These are phyloP conservation scores for Dendrothele bispora DNA, from an alignment of 768 basidiomycete genomes.

Conservation along the genomic window DNA sequence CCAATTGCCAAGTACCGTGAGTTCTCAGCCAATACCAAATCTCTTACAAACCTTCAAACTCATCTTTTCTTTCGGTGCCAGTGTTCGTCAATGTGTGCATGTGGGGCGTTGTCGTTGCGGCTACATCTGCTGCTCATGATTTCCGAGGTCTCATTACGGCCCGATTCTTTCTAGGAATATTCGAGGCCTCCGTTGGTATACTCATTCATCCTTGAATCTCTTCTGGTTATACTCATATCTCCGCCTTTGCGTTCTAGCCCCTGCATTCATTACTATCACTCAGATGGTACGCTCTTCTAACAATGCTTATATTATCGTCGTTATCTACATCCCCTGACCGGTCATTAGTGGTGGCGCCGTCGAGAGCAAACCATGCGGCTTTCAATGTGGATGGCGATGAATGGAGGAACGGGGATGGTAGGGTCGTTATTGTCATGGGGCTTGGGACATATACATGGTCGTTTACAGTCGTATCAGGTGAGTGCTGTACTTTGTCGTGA, in stretches of 20 bases:
- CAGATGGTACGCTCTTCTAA: constrained; percentile 34
- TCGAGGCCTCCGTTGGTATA: constrained; percentile 47
- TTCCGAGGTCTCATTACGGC: constrained; percentile 40
- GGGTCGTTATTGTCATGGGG: constrained; percentile 45
- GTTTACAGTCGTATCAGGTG: constrained; percentile 40
- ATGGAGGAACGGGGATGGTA: constrained; percentile 41
- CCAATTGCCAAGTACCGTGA: constrained; percentile 39
- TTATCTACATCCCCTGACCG: background rate
- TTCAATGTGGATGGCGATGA: constrained; percentile 43
- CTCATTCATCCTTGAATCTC: constrained; percentile 8
- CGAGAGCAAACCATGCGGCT: constrained; percentile 44
- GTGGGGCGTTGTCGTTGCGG: constrained; percentile 41
- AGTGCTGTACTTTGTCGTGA: constrained; percentile 17
- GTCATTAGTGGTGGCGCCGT: constrained; percentile 43
- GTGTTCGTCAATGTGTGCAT: constrained; percentile 39
- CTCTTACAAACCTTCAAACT: too few relatives aligned
- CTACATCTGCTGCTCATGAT: constrained; percentile 36
- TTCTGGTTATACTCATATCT: background rate
- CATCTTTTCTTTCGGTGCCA: too few relatives aligned
- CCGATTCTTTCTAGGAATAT: constrained; percentile 45
- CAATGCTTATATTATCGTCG: background rate
- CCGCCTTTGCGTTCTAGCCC: constrained; percentile 25
- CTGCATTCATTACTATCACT: constrained; percentile 49
- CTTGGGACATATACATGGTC: constrained; percentile 37
- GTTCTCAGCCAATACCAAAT: constrained; percentile 13